Evolutionary conservation across 2,329 filamentous ascomycete genomes (phyloP).

Genomic region (Arthrinium puccinioides): DNA sequence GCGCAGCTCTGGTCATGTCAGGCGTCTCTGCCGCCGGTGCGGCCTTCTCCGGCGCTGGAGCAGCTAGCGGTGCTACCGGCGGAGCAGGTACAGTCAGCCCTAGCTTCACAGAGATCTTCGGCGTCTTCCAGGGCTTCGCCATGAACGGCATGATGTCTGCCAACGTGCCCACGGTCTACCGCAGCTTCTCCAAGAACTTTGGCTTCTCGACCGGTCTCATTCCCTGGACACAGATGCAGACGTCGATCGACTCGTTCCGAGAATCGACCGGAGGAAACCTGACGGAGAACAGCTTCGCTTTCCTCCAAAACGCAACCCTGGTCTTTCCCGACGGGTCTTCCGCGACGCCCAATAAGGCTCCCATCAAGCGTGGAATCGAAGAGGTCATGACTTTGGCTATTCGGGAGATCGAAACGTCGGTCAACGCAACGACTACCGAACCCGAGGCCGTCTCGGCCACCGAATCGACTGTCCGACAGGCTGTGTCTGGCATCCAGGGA

Average conservation of each 20-base stretch:
- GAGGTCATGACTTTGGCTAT: slow-evolving; percentile 40
- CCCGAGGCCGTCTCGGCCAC: slow-evolving; percentile 11
- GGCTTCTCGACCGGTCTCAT: slow-evolving; percentile 82
- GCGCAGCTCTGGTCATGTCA: slow-evolving; percentile 69
- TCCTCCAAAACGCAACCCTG: slow-evolving; percentile 68
- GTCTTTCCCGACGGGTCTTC: slow-evolving; percentile 58
- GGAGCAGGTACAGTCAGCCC: slow-evolving; percentile 66
- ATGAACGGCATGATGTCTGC: slow-evolving; percentile 96
- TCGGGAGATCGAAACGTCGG: slow-evolving; percentile 43
- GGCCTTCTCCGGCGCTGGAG: slow-evolving; percentile 47
- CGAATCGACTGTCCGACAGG: slow-evolving; percentile 30
- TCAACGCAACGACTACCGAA: slow-evolving; percentile 25
- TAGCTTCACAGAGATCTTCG: slow-evolving; percentile 76
- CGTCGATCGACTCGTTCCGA: slow-evolving; percentile 78
- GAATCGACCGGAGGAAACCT: slow-evolving; percentile 77
- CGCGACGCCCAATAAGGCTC: slow-evolving; percentile 28
- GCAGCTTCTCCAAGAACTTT: slow-evolving; percentile 88
- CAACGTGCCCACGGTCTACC: slow-evolving; percentile 78
- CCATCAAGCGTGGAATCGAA: slow-evolving; percentile 48
- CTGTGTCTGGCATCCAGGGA: slow-evolving; percentile 70
- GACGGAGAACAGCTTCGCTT: slow-evolving; percentile 68
- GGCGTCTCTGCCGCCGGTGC: slow-evolving; percentile 63
- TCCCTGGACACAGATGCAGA: slow-evolving; percentile 74
- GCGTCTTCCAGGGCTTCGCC: slow-evolving; percentile 89
- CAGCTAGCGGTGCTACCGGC: slow-evolving; percentile 46